phyloP scores from a whole-genome alignment of 2,329 filamentous ascomycete species.

The Alternaria arborescens region DNA sequence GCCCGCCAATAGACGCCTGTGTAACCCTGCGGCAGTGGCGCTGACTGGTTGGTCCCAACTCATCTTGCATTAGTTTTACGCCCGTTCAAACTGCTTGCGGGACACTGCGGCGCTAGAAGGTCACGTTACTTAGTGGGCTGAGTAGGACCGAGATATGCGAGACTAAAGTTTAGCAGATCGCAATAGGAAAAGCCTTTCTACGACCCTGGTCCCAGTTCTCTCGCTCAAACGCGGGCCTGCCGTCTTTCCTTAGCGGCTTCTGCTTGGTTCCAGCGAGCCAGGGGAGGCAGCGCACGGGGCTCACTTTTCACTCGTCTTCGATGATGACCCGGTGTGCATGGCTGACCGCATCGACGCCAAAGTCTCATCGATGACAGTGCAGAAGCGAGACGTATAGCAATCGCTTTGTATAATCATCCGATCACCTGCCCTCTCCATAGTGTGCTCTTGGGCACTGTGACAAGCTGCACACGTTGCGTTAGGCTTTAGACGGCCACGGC shows the following conservation, averaged over 20 bases:
- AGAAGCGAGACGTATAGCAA: conserved; percentile 21
- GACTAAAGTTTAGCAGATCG: neutral
- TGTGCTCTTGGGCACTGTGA: conserved; percentile 35
- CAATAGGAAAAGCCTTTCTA: conserved; percentile 14
- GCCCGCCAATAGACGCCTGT: conserved; percentile 37
- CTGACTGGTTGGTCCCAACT: conserved; percentile 26
- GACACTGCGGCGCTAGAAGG: conserved; percentile 29
- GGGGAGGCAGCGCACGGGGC: conserved; percentile 9
- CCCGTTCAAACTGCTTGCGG: conserved; percentile 16
- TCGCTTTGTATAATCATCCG: conserved; percentile 22
- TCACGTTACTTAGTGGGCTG: conserved; percentile 13
- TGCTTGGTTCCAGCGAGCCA: conserved; percentile 14
- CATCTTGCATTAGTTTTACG: conserved; percentile 27
- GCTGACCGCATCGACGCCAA: conserved; percentile 24
- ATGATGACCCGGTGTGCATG: conserved; percentile 14
- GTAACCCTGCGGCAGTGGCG: conserved; percentile 23
- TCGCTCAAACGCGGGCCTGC: conserved; percentile 25
- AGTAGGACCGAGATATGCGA: neutral
- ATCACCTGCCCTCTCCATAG: conserved; percentile 34
- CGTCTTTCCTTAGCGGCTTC: conserved; percentile 30
- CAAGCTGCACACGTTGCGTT: conserved; percentile 38
- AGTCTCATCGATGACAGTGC: conserved; percentile 30
- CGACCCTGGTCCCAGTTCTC: conserved; percentile 29
- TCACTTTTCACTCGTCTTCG: conserved; percentile 5
- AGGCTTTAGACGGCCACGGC: conserved; percentile 45